Evolutionary conservation across 2,329 filamentous ascomycete species (phyloP), one percentile per base, ranked within the genome.

Genomic region (Dryadomyces sulphureus): DNA sequence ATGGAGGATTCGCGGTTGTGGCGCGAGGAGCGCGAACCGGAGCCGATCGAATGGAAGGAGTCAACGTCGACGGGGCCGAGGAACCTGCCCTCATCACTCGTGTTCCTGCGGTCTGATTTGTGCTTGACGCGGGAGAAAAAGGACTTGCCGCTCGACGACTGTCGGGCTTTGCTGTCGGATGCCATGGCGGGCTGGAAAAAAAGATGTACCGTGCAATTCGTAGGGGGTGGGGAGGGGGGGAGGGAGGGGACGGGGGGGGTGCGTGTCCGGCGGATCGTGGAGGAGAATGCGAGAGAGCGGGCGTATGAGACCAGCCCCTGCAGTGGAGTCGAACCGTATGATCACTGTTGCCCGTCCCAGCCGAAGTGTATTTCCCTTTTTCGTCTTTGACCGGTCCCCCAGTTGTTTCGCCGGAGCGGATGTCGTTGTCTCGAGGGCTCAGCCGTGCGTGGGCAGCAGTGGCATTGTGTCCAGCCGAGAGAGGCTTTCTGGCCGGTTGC

Each of bases 81-180:
- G 53, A 73, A 70, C 54, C 70, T 69, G 54, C 70, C 68, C 57
- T 80, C 76, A 55, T 75, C 70, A 61, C 77, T 75, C 51, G 69
- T 64, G 56, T 72, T 70, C 60, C 79, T 75, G 61, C 79, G 79
- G 57, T 76, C 75, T 56, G 73, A 71, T 64, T 80, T 85, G 64
- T 93, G 83, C 67, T 87, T 92, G 66, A 81, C 84, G 59, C 88
- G 78, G 57, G 86, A 88, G 68, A 95, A 95, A 70, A 95, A 87
- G 52, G 82, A 58, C 56, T 62, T 63, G 58, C 72, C 72, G 56
- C 67, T 66, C 47, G 85, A 88, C 53, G 84, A 87, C 70, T 90
- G 84, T 64, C 84, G 79, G 57, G 81, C 73, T 68, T 89, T 87
- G 68, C 85, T 81, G 68, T 82, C 72, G 60, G 75, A 71, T 57